Base-by-base conservation (phyloP, 495 filamentous ascomycete genomes). In the Lasiosphaeris hirsuta region DNA sequence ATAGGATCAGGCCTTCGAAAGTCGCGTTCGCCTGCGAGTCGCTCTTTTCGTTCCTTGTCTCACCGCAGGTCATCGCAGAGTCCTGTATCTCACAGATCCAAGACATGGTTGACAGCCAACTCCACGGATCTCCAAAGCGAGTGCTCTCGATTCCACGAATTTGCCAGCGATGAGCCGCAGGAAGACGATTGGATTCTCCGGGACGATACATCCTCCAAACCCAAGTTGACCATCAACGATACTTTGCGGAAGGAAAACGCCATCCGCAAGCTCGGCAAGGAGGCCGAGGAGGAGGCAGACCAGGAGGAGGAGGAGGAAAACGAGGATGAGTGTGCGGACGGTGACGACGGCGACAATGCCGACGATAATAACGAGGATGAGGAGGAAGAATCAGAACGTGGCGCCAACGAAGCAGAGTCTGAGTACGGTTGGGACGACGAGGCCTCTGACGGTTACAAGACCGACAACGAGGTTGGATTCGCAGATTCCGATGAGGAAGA, bases 381-480 rank as follows among this genome's bases (percentile, higher is more conserved):
- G 7, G 66, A 69, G 2, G 53, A 40, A 14, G 53, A 38, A 13
- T 39, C 34, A 7, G 42, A 55, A 10, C 14, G 38, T n/a, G 58
- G 64, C 38, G 51, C 54, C 1, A 69, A 77, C 37, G 75, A 76
- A 33, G 71, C 68, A 17, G 73, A 74, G 36, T 75, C 80, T 4
- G 81, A 84, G 33, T 84, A 86, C 61, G 81, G 74, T 10, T 90
- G 86, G 47, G 82, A 88, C 42, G 84, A 87, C 57, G 85, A 89
- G 50, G 73, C 70, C n/a, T 78, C 79, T 37, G 88, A 86, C 66
- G 90, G 90, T 10, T 92, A 93, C 62, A 90, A 96, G 62, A 94
- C 92, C n/a, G 93, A 97, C 68, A 91, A 96, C 64, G 94, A 98
- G 73, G 85, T 85, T 59, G 94, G 94, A 2, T 96, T 97, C 66